phyloP scores from a whole-genome alignment of 83 land plant genomes.

The Picea mariana region DNA sequence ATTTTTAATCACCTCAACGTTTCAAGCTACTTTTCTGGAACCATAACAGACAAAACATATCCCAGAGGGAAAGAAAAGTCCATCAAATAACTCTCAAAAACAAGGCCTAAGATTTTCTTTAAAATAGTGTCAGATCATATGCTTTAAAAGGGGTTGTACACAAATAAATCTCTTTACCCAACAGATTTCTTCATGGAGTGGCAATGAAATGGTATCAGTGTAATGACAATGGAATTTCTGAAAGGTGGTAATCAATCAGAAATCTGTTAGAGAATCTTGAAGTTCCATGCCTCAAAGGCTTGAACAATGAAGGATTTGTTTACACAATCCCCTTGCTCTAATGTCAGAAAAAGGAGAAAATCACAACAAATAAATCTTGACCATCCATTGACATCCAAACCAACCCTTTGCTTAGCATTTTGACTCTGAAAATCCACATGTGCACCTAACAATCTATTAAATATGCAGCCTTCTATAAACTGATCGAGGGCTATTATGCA shows the following conservation, averaged over 20 bases:
- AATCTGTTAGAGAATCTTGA: not conserved
- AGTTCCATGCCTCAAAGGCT: not conserved
- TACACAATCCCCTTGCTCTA: not conserved
- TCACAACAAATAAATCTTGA: not conserved
- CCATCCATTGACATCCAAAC: not conserved
- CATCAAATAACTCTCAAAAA: no score
- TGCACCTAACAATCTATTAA: not conserved
- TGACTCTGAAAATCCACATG: conserved; percentile 1
- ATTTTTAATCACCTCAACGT: not conserved
- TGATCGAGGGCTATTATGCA: not conserved
- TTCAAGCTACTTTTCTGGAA: not conserved
- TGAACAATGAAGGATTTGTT: not conserved
- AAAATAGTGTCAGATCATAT: not conserved
- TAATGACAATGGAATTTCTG: not conserved
- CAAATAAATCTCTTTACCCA: not conserved
- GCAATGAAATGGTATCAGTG: not conserved
- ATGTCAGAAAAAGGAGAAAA: not conserved
- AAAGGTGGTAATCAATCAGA: not conserved
- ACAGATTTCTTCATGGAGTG: not conserved
- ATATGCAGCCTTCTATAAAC: not conserved
- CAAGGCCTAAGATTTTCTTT: not conserved
- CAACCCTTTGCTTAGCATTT: not conserved
- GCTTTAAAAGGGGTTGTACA: not conserved
- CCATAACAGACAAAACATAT: not conserved
- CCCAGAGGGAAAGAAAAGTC: no score